Conservation (phyloP, 768 basidiomycete genomes). For the Termitomyces titanicus region DNA sequence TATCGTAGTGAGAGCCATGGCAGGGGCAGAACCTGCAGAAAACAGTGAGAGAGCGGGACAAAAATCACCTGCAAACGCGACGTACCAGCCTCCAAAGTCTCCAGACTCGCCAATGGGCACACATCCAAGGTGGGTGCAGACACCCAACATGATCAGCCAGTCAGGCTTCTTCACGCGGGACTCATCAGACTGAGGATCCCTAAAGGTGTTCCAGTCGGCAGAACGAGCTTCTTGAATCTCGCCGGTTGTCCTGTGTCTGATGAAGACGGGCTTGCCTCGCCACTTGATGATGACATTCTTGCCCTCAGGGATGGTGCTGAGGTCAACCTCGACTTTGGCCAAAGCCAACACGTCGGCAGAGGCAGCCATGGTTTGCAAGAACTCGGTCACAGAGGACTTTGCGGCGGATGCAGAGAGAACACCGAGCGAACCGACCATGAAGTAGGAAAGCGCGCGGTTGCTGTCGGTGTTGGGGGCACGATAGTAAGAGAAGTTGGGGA, state of each 20-base stretch:
- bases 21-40: constrained; percentile 86
- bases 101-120: constrained; percentile 98
- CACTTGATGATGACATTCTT: constrained; percentile 98
- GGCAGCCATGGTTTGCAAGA: constrained; percentile 93
- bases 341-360: constrained; percentile 97
- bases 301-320: constrained; percentile 89
- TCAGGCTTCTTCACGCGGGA: constrained; percentile 90
- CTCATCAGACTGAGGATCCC: constrained; percentile 92
- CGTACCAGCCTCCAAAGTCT: constrained; percentile 96
- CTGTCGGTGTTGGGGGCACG: constrained; percentile 57
- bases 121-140: constrained; percentile 98
- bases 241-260: constrained; percentile 87
- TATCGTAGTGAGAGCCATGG: constrained; percentile 98
- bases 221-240: constrained; percentile 93
- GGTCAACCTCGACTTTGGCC: constrained; percentile 96
- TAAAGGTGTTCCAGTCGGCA: constrained; percentile 79
- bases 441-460: constrained; percentile 81
- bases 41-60: neutral
- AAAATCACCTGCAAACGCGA: constrained; percentile 2
- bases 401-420: constrained; percentile 92
- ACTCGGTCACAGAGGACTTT: constrained; percentile 91
- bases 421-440: constrained; percentile 90
- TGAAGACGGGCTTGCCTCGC: constrained; percentile 99
- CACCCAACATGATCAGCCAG: constrained; percentile 91
- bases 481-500: constrained; percentile 89